Base-by-base conservation (phyloP, 2,329 filamentous ascomycete species). In the Stemphylium vesicarium region DNA sequence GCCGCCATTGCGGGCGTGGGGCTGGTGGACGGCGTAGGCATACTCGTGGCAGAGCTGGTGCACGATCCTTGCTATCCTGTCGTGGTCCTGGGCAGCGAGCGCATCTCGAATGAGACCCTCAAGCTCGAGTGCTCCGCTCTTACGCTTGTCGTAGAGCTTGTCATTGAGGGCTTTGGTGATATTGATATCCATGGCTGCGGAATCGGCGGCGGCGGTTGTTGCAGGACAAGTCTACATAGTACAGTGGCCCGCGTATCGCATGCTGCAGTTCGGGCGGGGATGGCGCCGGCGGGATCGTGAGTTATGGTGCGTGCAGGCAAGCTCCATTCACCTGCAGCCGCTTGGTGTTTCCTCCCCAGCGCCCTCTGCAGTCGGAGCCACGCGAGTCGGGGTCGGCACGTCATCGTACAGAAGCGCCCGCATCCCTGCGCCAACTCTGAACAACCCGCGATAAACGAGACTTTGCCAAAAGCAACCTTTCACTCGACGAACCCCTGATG, bases 61-160 rank as follows among this genome's bases (percentile, higher is more conserved):
- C 56, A 99, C 91, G 53, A 98, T 94, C 69, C 88, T 89, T 65
- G 88, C 85, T 64, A 99, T 93, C 68, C 85, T 86, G 51, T 90
- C 86, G 69, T 92, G 88, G 71, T 98, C 91, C 71, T 89, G 88
- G 66, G 81, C 83, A 42, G 85, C 85, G 57, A 91, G 87, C 22
- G 93, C 85, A 72, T 96, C 92, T 61, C 95, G 89, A 69, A 99
- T 95, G 50, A 92, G 85, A 64, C 89, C 89, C 78, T 99, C 95
- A 65, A 99, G 88, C 66, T 99, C 95, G 53, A 99, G 85, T 68
- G 96, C 95, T 62, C 95, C 95, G 71, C 92, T 88, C 79, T 99
- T 99, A 74, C 96, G 87, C 82, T 96, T 96, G 75, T 99, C 95
- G 77, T 99, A 99, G 73, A 98, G 88, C 85, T 97, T 99, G 80